Percentiles rank a stretch among this genome's conserved stretches.
phyloP scores from a whole-genome alignment of 2,329 filamentous ascomycete species.

The Fusarium foetens region DNA sequence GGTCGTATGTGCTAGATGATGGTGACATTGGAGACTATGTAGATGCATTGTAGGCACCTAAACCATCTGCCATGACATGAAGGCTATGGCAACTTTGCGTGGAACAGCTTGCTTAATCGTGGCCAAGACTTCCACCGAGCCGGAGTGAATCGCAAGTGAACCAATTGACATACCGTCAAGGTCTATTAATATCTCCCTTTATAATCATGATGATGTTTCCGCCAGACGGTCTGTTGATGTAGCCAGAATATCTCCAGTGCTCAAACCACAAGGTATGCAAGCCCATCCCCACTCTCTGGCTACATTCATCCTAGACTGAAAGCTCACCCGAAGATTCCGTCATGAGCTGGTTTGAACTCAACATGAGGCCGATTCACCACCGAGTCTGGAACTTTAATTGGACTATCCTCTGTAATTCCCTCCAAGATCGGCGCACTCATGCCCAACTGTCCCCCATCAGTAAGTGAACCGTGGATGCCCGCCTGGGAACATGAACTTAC shows the following conservation, averaged over 20 bases:
- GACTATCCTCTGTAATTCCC: not conserved
- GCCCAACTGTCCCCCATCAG: too few species aligned
- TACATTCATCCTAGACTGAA: not conserved
- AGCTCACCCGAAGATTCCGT: not conserved
- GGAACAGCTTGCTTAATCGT: rapidly evolving
- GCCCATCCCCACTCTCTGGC: too few species aligned
- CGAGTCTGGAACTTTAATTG: not conserved
- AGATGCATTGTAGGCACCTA: not conserved
- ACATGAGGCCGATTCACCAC: not conserved
- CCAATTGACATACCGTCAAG: not conserved
- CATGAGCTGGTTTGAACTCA: not conserved
- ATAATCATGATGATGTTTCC: not conserved
- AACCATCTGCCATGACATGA: not conserved
- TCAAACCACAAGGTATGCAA: too few species aligned
- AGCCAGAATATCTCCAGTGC: not conserved
- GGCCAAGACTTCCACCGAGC: not conserved
- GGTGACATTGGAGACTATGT: not conserved
- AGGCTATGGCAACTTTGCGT: rapidly evolving
- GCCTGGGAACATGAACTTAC: not conserved
- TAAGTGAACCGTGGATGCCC: not conserved
- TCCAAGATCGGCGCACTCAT: not conserved
- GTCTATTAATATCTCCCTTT: not conserved
- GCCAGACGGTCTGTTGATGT: not conserved
- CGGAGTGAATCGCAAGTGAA: not conserved
- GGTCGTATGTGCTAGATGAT: not conserved